These are phyloP conservation scores for Sporothrix curviconia DNA, from an alignment of 2,329 filamentous ascomycete genomes.

Conservation along the genomic window DNA sequence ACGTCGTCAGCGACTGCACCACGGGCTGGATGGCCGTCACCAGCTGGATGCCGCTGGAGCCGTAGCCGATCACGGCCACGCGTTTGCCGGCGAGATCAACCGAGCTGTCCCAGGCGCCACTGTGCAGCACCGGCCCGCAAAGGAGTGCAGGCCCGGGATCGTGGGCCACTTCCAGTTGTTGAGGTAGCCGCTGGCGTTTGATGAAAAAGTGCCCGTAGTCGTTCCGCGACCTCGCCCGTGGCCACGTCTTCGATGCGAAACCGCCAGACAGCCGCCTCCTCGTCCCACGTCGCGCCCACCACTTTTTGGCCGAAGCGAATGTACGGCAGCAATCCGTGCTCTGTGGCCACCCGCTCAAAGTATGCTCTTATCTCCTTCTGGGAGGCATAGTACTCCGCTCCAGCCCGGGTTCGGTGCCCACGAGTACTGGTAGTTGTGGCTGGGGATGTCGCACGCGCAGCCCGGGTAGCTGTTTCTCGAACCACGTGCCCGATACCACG, in stretches of 20 bases:
- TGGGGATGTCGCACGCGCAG: constrained; percentile 20
- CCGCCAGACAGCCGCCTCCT: constrained; percentile 12
- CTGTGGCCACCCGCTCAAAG: constrained; percentile 6
- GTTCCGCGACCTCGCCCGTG: neutral
- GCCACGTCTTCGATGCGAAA: constrained; percentile 7
- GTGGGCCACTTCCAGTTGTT: constrained; percentile 44
- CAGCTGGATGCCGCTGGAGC: constrained; percentile 17
- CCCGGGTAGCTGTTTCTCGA: constrained; percentile 21
- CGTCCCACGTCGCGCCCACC: constrained; percentile 14
- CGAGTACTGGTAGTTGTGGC: constrained; percentile 17
- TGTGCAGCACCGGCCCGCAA: constrained; percentile 18
- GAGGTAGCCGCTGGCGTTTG: constrained; percentile 41
- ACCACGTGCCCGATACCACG: constrained; percentile 17
- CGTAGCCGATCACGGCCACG: constrained; percentile 17
- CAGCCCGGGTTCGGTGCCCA: constrained; percentile 18
- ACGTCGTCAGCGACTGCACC: constrained; percentile 25
- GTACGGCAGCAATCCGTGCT: constrained; percentile 12
- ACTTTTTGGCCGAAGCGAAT: constrained; percentile 15
- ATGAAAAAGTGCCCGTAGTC: constrained; percentile 41
- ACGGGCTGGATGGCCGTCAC: constrained; percentile 31
- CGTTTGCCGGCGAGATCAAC: constrained; percentile 10
- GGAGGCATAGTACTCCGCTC: constrained; percentile 16
- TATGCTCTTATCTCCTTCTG: constrained; percentile 17
- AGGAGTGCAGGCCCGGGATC: constrained; percentile 16
- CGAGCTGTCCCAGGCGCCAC: constrained; percentile 22